phyloP scores from a whole-genome alignment of 805 yeast species.

The Monosporozyma siamensis region DNA sequence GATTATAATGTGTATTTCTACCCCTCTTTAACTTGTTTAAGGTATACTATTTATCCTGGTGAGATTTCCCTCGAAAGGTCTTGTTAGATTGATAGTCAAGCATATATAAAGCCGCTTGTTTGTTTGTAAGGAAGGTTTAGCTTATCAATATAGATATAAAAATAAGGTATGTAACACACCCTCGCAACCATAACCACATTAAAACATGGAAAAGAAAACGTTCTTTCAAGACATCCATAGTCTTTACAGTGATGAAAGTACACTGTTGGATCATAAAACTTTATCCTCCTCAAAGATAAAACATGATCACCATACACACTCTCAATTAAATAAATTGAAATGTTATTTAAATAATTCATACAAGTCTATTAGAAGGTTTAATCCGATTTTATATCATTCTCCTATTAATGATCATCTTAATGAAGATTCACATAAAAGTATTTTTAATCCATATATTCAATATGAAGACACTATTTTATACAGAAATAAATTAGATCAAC shows the following conservation, averaged over 20 bases:
- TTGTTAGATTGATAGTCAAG: too few species aligned
- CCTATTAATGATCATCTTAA: background rate
- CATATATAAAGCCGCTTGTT: too few species aligned
- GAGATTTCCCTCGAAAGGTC: too few species aligned
- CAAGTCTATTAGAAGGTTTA: constrained; percentile 4
- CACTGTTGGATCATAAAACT: background rate
- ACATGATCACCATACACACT: background rate
- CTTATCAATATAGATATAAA: too few species aligned
- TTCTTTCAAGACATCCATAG: background rate
- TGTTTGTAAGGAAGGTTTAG: too few species aligned
- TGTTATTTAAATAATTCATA: background rate
- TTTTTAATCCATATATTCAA: constrained; percentile 5
- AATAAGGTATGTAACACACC: too few species aligned
- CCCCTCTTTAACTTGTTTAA: too few species aligned
- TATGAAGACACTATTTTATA: constrained; percentile 3
- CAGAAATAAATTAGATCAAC: background rate
- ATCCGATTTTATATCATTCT: constrained; percentile 7
- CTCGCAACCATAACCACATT: too few species aligned
- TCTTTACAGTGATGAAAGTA: background rate
- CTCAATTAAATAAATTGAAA: background rate
- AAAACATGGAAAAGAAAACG: too few species aligned
- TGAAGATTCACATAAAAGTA: background rate
- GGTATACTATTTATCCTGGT: too few species aligned
- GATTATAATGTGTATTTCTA: too few species aligned
- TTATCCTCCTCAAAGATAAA: background rate